Evolutionary conservation across 2,329 filamentous ascomycete genomes (phyloP).

Genomic region (Aquanectria penicillioides): DNA sequence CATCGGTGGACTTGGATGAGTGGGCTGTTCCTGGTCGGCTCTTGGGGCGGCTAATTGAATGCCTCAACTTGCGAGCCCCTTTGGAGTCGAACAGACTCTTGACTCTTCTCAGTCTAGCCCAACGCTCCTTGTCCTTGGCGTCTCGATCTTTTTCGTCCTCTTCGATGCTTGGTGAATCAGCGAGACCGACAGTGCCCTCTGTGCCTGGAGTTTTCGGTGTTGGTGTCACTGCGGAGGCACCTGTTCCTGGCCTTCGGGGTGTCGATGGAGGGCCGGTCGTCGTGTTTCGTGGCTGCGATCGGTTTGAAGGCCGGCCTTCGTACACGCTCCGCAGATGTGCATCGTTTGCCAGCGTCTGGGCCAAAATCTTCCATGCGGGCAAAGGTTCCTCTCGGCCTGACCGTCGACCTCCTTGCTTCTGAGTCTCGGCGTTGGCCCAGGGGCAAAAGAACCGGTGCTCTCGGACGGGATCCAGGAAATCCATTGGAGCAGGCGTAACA

Average conservation of each 20-base stretch:
- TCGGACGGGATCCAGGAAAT: slow-evolving; percentile 72
- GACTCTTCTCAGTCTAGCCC: slow-evolving; percentile 75
- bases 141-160: slow-evolving; percentile 58
- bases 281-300: slow-evolving; percentile 21
- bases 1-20: slow-evolving; percentile 40
- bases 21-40: slow-evolving; percentile 53
- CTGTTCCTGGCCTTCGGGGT: slow-evolving; percentile 30
- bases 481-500: slow-evolving; percentile 69
- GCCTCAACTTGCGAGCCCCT: slow-evolving; percentile 62
- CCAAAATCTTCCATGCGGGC: slow-evolving; percentile 65
- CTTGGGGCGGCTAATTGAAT: slow-evolving; percentile 45
- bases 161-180: slow-evolving; percentile 30
- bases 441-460: slow-evolving; percentile 88
- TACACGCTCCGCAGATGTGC: slow-evolving; percentile 59
- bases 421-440: slow-evolving; percentile 74
- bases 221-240: slow-evolving; percentile 27
- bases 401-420: slow-evolving; percentile 56
- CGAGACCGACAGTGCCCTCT: slow-evolving; percentile 11
- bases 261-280: slow-evolving; percentile 33
- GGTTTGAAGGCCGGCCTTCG: slow-evolving; percentile 42
- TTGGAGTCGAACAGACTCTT: slow-evolving; percentile 78
- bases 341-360: slow-evolving; percentile 67
- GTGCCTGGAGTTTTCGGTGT: slow-evolving; percentile 16
- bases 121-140: slow-evolving; percentile 76
- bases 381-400: slow-evolving; percentile 49